These are phyloP conservation scores for Leucoagaricus sp. DNA, from an alignment of 1,284 basidiomycete species.

Conservation along the genomic window DNA sequence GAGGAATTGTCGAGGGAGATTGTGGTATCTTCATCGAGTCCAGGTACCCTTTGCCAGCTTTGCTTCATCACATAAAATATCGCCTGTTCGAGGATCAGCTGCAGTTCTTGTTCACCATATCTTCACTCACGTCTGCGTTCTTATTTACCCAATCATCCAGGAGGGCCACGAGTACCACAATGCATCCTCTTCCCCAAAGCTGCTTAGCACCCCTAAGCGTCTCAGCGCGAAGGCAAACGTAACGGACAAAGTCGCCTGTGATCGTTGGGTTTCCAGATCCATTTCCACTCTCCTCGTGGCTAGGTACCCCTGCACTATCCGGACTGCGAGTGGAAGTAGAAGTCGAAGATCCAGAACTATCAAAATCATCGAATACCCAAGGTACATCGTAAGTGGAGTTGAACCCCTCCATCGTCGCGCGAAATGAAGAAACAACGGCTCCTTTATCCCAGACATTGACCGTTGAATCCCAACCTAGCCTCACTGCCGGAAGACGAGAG, in stretches of 20 bases:
- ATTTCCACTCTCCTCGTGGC: too few species aligned
- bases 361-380: constrained; percentile 3
- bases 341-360: background rate
- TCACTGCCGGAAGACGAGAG: background rate
- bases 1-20: background rate
- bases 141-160: background rate
- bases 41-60: constrained; percentile 3
- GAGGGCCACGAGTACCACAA: background rate
- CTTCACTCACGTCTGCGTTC: background rate
- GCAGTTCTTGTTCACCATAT: background rate
- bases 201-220: background rate
- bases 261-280: too few species aligned
- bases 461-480: background rate
- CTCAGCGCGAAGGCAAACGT: background rate
- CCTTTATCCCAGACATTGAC: background rate
- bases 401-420: background rate
- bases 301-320: background rate
- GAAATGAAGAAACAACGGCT: background rate
- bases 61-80: background rate
- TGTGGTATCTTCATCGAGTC: background rate
- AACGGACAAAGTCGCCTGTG: background rate
- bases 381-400: background rate
- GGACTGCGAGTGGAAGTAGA: too few species aligned
- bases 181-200: background rate
- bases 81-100: background rate